Conservation (phyloP, 1,139 yeast species). For the Hemisphaericaspora subhashii region DNA sequence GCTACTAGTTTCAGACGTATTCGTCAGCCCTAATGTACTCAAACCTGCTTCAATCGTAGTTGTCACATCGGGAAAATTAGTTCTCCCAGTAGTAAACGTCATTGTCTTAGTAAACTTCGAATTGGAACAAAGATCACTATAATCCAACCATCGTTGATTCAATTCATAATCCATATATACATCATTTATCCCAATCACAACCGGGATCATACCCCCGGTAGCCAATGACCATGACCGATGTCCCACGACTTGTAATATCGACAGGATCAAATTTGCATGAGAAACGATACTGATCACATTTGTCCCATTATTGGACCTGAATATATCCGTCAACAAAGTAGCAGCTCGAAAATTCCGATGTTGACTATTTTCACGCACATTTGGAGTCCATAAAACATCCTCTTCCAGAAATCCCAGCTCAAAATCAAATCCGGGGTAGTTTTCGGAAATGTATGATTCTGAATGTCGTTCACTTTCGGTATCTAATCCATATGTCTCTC, state of each 20-base stretch:
- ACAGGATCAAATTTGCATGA: constrained; percentile 35
- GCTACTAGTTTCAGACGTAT: background rate
- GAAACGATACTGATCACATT: constrained; percentile 32
- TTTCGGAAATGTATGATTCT: constrained; percentile 22
- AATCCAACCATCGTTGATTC: constrained; percentile 16
- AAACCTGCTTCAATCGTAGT: background rate
- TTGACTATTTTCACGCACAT: constrained; percentile 10
- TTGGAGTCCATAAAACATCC: constrained; percentile 29
- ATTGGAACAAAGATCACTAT: constrained; percentile 16
- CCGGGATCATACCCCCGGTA: constrained; percentile 16
- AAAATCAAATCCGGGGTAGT: constrained; percentile 28
- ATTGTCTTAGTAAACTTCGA: background rate
- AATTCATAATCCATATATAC: constrained; percentile 10
- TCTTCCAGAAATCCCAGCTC: constrained; percentile 27
- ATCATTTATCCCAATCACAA: constrained; percentile 10
- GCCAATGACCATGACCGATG: constrained; percentile 18
- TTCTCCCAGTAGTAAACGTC: background rate
- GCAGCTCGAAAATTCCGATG: constrained; percentile 27
- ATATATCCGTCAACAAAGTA: constrained; percentile 31
- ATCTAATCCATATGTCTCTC: constrained; percentile 41
- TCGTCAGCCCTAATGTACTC: too few relatives aligned
- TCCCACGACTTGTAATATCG: constrained; percentile 27
- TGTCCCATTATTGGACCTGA: constrained; percentile 23
- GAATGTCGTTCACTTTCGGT: constrained; percentile 36
- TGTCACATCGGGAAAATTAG: background rate